phyloP scores from a whole-genome alignment of 345 rosid genomes.

The Carallia pectinifolia region DNA sequence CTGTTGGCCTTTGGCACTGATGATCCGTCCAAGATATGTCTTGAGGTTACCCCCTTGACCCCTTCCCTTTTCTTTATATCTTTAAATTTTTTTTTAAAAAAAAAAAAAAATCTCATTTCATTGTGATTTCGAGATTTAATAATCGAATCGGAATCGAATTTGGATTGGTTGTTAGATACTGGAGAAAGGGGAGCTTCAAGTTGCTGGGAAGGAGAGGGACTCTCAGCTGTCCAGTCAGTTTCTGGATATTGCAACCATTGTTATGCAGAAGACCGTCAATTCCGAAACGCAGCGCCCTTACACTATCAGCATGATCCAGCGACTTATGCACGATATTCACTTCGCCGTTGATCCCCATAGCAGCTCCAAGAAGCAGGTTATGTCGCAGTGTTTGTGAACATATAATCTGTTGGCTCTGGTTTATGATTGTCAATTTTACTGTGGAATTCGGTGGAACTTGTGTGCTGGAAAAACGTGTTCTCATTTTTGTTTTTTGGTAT shows the following conservation, averaged over 20 bases:
- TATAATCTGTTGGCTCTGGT: too few species aligned
- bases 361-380: slow-evolving; percentile 92
- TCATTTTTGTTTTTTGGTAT: slow-evolving; percentile 1
- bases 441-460: neutral
- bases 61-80: neutral
- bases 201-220: slow-evolving; percentile 98
- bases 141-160: too few species aligned
- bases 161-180: slow-evolving; percentile 46
- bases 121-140: neutral
- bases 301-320: slow-evolving; percentile 90
- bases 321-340: slow-evolving; percentile 92
- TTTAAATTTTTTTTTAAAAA: too few species aligned
- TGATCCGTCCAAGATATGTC: slow-evolving; percentile 71
- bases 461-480: neutral
- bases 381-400: neutral
- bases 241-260: slow-evolving; percentile 88
- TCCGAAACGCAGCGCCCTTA: slow-evolving; percentile 92
- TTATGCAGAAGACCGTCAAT: slow-evolving; percentile 94
- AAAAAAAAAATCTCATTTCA: too few species aligned
- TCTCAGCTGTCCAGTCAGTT: slow-evolving; percentile 88
- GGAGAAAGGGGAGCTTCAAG: slow-evolving; percentile 97
- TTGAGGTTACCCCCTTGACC: slow-evolving; percentile 44
- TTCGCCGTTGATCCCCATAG: slow-evolving; percentile 87
- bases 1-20: slow-evolving; percentile 66
- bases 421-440: neutral